Evolutionary conservation across 192 early-diverging fungal species (phyloP).

Genomic region (Chytriomyces hyalinus): DNA sequence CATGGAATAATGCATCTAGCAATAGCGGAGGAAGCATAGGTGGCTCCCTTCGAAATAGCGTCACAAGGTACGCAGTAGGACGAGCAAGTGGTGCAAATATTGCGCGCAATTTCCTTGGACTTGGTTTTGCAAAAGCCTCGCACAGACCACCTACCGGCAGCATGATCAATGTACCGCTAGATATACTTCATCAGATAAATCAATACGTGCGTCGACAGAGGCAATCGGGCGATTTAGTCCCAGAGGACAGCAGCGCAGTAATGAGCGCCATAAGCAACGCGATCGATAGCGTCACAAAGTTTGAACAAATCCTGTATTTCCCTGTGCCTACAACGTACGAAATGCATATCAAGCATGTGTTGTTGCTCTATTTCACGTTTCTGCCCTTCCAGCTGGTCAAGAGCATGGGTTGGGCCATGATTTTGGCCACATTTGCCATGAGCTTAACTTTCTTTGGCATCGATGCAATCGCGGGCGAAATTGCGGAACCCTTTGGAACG

Average conservation of each 20-base stretch:
- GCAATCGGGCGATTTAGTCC: slow-evolving; percentile 9
- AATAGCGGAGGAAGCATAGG: too few species aligned
- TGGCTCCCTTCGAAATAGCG: too few species aligned
- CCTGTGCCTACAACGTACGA: slow-evolving; percentile 84
- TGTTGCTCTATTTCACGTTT: slow-evolving; percentile 68
- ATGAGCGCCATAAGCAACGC: slow-evolving; percentile 34
- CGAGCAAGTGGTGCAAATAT: too few species aligned
- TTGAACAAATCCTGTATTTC: slow-evolving; percentile 52
- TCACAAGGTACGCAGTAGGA: too few species aligned
- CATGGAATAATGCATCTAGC: too few species aligned
- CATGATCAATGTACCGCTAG: slow-evolving; percentile 47
- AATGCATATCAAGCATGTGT: slow-evolving; percentile 77
- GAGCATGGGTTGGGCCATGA: slow-evolving; percentile 54
- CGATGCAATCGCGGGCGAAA: slow-evolving; percentile 52
- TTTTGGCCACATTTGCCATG: slow-evolving; percentile 67
- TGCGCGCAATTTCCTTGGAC: too few species aligned
- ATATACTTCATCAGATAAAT: slow-evolving; percentile 46
- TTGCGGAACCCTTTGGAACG: slow-evolving; percentile 37
- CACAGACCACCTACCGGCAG: neutral
- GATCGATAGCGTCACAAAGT: slow-evolving; percentile 47
- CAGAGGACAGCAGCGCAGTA: slow-evolving; percentile 35
- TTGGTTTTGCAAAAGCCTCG: too few species aligned
- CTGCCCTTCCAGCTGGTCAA: slow-evolving; percentile 78
- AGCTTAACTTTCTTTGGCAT: slow-evolving; percentile 75
- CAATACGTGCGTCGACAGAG: slow-evolving; percentile 41